These are phyloP conservation scores for Phytophthora colocasiae DNA, from an alignment of 352 stramenopile species.

Conservation along the genomic window DNA sequence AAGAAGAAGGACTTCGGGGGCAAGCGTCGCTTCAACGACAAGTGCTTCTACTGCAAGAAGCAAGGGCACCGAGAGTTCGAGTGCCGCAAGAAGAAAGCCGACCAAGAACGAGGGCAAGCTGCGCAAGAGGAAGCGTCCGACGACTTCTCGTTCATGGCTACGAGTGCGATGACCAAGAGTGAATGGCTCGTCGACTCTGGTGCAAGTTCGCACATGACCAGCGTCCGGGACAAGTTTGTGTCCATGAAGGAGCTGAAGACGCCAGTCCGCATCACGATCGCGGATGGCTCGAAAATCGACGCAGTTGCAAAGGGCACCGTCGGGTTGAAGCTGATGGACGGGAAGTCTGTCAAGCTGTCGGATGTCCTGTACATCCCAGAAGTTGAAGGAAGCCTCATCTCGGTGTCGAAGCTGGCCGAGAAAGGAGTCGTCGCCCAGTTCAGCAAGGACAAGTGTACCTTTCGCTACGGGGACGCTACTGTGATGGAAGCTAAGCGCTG, in stretches of 20 bases:
- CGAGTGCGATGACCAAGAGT: not conserved
- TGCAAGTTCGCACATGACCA: not conserved
- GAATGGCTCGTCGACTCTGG: slow-evolving; percentile 1
- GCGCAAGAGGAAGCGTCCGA: not conserved
- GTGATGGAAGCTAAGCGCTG: too few relatives aligned
- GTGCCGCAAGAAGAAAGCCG: slow-evolving; percentile 22
- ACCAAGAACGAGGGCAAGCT: not conserved
- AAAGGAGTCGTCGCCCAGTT: too few relatives aligned
- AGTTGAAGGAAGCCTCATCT: too few relatives aligned
- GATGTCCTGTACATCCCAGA: too few relatives aligned
- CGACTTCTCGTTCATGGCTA: not conserved
- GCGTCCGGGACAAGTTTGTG: too few relatives aligned
- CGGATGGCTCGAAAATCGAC: not conserved
- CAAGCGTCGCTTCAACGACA: not conserved
- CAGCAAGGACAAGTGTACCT: too few relatives aligned
- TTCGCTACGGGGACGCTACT: too few relatives aligned
- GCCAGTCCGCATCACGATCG: too few relatives aligned
- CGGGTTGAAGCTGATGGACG: not conserved
- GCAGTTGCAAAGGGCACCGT: not conserved
- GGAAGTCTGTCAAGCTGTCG: not conserved
- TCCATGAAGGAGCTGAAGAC: too few relatives aligned
- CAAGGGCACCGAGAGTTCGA: slow-evolving; percentile 13
- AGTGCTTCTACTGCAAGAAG: too few relatives aligned
- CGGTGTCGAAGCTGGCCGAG: too few relatives aligned
- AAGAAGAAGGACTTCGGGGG: slow-evolving; percentile 10